Conservation (phyloP, 2,329 filamentous ascomycete genomes). For the Penicillium fuscoglaucum region DNA sequence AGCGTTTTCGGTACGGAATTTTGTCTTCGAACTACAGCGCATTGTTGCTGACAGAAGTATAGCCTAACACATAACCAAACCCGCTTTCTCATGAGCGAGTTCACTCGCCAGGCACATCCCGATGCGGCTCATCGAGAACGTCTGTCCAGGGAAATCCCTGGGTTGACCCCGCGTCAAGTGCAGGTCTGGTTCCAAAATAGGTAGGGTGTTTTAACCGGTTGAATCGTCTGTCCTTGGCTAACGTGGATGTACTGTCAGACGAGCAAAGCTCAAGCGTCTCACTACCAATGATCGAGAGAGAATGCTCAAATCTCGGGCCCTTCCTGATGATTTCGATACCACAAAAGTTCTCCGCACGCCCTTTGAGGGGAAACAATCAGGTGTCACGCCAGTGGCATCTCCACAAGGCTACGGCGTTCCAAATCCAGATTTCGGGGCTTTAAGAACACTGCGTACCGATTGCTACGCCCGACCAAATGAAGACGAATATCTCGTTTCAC, state of each 20-base stretch:
- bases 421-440: constrained; percentile 38
- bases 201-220: constrained; percentile 52
- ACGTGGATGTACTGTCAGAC: constrained; percentile 38
- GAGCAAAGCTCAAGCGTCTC: constrained; percentile 62
- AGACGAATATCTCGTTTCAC: constrained; percentile 42
- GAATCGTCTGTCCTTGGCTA: not conserved
- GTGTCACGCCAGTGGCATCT: constrained; percentile 52
- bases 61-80: constrained; percentile 96
- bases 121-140: constrained; percentile 88
- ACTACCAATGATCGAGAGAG: constrained; percentile 62
- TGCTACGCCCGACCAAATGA: constrained; percentile 35
- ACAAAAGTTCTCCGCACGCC: constrained; percentile 59
- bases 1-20: constrained; percentile 42
- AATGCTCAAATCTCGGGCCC: constrained; percentile 60
- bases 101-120: constrained; percentile 89
- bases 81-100: constrained; percentile 96
- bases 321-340: constrained; percentile 62
- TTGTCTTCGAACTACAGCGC: not conserved
- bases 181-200: constrained; percentile 99
- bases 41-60: constrained; percentile 10
- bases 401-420: constrained; percentile 43
- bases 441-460: constrained; percentile 38
- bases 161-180: constrained; percentile 85
- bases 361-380: constrained; percentile 48
- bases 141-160: constrained; percentile 85